Conservation (phyloP, 768 basidiomycete genomes). For the Lactarius vividus region DNA sequence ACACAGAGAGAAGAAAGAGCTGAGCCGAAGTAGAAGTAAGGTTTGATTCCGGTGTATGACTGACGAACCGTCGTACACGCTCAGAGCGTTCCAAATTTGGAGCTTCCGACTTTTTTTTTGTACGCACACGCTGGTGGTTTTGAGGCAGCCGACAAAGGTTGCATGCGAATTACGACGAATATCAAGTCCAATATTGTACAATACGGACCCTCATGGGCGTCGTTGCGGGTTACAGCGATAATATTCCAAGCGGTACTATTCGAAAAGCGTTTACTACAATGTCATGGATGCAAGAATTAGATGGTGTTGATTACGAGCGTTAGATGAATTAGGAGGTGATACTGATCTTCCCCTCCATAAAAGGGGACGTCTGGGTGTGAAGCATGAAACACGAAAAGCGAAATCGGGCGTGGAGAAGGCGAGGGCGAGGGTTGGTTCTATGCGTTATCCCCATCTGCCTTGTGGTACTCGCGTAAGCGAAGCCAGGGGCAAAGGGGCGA, state of each 20-base stretch:
- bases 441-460: constrained; percentile 19
- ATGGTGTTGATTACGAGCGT: constrained; percentile 1
- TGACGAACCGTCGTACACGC: background rate
- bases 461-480: constrained; percentile 15
- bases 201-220: background rate
- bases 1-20: background rate
- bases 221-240: background rate
- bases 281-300: background rate
- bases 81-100: background rate
- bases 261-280: background rate
- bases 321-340: constrained; percentile 4
- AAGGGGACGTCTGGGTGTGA: background rate
- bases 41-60: background rate
- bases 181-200: background rate
- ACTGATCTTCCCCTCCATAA: background rate
- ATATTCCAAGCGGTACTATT: background rate
- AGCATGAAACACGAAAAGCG: background rate
- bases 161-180: background rate
- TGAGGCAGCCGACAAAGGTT: background rate
- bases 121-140: background rate
- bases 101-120: background rate
- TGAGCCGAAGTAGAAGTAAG: constrained; percentile 8
- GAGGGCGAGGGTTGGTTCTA: background rate
- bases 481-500: constrained; percentile 13
- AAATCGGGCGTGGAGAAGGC: background rate